Conservation (phyloP, 352 stramenopile species). For the Phytophthora palmivora region DNA sequence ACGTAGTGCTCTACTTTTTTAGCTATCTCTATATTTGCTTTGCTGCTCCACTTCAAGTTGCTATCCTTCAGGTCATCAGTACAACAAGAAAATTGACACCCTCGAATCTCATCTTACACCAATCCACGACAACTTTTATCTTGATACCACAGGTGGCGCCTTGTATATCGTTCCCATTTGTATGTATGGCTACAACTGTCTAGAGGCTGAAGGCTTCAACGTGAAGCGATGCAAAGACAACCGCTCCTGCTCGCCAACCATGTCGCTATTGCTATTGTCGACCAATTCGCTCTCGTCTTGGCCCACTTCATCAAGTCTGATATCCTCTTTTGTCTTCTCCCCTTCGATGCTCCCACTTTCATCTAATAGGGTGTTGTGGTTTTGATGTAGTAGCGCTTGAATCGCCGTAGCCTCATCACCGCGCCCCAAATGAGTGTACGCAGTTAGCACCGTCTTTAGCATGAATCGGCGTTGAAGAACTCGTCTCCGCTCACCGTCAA, state of each 20-base stretch:
- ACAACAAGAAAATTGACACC: background rate
- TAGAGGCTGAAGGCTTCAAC: constrained; percentile 16
- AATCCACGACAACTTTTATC: constrained; percentile 13
- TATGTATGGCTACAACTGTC: constrained; percentile 25
- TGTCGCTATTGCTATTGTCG: constrained; percentile 39
- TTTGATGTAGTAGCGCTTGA: constrained; percentile 49
- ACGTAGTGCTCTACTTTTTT: constrained; percentile 1
- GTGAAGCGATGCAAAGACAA: constrained; percentile 28
- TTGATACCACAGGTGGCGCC: constrained; percentile 5
- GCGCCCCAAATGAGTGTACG: constrained; percentile 60
- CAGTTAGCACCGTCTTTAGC: constrained; percentile 60
- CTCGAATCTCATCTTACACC: constrained; percentile 1
- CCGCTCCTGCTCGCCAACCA: constrained; percentile 25
- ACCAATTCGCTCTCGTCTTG: constrained; percentile 26
- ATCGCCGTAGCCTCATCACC: constrained; percentile 74
- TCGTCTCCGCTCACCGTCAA: constrained; percentile 69
- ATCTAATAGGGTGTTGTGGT: constrained; percentile 40
- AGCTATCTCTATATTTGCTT: constrained; percentile 25
- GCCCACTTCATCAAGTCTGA: constrained; percentile 24
- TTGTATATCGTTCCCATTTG: constrained; percentile 27
- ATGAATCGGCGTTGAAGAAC: constrained; percentile 63
- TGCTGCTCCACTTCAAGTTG: constrained; percentile 26
- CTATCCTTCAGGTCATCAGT: background rate
- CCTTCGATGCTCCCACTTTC: background rate
- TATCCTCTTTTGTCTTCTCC: constrained; percentile 5